Evolutionary conservation across 768 basidiomycete genomes (phyloP).

Genomic region (Boletus rubropictus): DNA sequence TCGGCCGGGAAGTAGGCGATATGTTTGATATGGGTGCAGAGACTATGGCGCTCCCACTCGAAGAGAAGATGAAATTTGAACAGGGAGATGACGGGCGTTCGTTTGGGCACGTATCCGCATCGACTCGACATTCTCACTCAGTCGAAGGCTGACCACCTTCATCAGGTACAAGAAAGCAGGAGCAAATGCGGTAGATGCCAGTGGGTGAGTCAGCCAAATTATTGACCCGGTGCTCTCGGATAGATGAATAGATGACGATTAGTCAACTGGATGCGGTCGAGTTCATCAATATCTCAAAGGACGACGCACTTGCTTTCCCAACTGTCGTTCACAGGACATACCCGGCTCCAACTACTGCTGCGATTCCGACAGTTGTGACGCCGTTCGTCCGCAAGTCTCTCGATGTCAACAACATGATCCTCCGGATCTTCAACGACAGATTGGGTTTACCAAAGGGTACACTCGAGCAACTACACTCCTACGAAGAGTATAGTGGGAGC

Average conservation of each 20-base stretch:
- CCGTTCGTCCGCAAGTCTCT: slow-evolving; percentile 57
- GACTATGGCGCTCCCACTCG: slow-evolving; percentile 36
- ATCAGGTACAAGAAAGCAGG: slow-evolving; percentile 56
- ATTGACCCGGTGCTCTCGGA: background rate
- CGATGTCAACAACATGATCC: slow-evolving; percentile 46
- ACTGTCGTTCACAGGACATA: slow-evolving; percentile 48
- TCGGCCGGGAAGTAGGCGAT: slow-evolving; percentile 29
- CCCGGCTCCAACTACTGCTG: slow-evolving; percentile 44
- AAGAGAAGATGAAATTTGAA: slow-evolving; percentile 40
- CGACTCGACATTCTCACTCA: background rate
- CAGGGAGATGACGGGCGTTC: slow-evolving; percentile 39
- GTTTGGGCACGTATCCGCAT: slow-evolving; percentile 28
- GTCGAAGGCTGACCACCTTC: background rate
- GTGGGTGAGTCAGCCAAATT: slow-evolving; percentile 32
- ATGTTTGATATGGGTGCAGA: slow-evolving; percentile 41
- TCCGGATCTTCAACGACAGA: slow-evolving; percentile 52
- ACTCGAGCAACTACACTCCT: slow-evolving; percentile 38
- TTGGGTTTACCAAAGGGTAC: slow-evolving; percentile 49
- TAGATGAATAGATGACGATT: background rate
- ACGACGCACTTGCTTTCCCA: slow-evolving; percentile 62
- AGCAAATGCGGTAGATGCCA: slow-evolving; percentile 55
- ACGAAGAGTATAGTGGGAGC: slow-evolving; percentile 47
- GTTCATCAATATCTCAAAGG: slow-evolving; percentile 64
- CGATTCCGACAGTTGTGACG: slow-evolving; percentile 44
- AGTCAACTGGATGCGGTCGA: slow-evolving; percentile 45